Conservation (phyloP, 768 basidiomycete genomes). For the Multifurca ochricompacta region DNA sequence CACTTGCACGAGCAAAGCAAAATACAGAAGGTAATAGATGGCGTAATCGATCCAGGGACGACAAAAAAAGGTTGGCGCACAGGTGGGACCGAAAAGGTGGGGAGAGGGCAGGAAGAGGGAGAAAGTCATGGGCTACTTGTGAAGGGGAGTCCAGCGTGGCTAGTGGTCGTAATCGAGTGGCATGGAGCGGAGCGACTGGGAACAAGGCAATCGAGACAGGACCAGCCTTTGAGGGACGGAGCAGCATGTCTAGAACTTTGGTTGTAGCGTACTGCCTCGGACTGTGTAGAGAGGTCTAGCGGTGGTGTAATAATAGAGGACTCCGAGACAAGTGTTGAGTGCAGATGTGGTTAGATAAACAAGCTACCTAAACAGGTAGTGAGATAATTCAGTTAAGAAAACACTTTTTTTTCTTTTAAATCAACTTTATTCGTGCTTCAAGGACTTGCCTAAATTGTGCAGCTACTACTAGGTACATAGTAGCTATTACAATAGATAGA, state of each 20-base stretch:
- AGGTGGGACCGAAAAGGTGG: neutral
- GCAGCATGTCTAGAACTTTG: neutral
- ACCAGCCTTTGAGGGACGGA: neutral
- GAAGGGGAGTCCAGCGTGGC: neutral
- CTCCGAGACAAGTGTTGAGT: too few species aligned
- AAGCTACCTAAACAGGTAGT: too few species aligned
- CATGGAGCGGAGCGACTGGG: neutral
- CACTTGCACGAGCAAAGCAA: neutral
- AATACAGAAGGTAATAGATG: neutral
- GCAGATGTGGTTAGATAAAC: too few species aligned
- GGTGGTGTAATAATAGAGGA: neutral
- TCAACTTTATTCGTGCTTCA: too few species aligned
- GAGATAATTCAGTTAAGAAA: too few species aligned
- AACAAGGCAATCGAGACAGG: neutral
- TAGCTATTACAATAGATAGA: too few species aligned
- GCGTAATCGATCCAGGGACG: neutral
- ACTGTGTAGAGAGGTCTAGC: neutral
- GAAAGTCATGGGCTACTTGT: neutral
- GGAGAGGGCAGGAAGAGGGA: constrained; percentile 14
- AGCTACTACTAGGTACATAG: too few species aligned
- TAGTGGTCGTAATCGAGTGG: neutral
- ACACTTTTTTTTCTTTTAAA: too few species aligned
- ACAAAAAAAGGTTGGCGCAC: neutral
- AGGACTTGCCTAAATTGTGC: too few species aligned
- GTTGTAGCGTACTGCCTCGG: neutral